Percentiles rank a stretch among this genome's conserved stretches.
phyloP scores from a whole-genome alignment of 805 yeast species.

The Candida pseudoglaebosa region DNA sequence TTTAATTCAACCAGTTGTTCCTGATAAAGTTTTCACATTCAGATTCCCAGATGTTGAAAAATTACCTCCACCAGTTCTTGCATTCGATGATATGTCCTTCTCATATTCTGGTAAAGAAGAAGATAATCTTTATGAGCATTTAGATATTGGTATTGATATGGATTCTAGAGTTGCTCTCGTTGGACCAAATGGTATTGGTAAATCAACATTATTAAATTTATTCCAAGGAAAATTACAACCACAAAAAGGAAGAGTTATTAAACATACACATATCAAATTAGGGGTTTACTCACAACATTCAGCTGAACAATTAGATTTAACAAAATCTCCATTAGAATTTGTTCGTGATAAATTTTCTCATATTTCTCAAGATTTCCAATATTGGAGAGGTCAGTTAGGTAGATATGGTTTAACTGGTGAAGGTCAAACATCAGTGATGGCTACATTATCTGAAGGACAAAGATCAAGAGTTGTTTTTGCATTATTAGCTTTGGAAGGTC shows the following conservation, averaged over 20 bases:
- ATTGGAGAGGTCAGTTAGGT: constrained; percentile 97
- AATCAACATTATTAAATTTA: constrained; percentile 89
- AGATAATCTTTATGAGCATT: constrained; percentile 82
- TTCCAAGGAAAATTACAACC: constrained; percentile 94
- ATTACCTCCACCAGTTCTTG: constrained; percentile 97
- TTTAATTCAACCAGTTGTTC: constrained; percentile 84
- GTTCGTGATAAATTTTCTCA: constrained; percentile 89
- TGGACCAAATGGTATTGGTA: constrained; percentile 99
- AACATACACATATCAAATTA: constrained; percentile 95
- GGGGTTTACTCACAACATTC: constrained; percentile 99
- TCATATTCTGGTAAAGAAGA: constrained; percentile 81
- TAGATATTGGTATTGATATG: constrained; percentile 99
- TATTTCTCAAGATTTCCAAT: constrained; percentile 96
- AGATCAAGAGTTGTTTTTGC: constrained; percentile 99
- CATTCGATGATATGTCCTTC: constrained; percentile 93
- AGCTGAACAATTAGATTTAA: constrained; percentile 94
- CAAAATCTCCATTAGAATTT: constrained; percentile 93
- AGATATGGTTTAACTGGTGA: constrained; percentile 98
- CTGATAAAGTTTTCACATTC: constrained; percentile 91
- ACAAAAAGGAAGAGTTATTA: constrained; percentile 91
- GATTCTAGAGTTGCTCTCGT: constrained; percentile 97
- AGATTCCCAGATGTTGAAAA: constrained; percentile 93
- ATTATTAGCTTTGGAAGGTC: constrained; percentile 87
- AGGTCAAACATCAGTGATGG: constrained; percentile 98
- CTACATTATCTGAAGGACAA: constrained; percentile 97